phyloP scores from a whole-genome alignment of 805 yeast species.

The Ogataea parapolymorpha region DNA sequence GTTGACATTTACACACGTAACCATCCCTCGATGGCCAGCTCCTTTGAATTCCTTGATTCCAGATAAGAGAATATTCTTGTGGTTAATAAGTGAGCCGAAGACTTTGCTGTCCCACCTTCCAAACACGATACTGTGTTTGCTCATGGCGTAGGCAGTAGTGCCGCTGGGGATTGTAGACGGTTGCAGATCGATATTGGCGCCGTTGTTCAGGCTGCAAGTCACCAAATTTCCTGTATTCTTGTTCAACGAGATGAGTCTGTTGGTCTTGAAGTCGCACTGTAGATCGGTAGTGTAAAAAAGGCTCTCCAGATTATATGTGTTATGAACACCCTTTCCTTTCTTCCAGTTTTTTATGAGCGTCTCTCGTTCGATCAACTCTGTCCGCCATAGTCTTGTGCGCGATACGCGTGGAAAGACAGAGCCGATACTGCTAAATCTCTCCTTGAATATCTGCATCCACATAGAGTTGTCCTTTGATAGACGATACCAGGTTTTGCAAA shows the following conservation, averaged over 20 bases:
- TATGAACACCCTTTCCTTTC: slow-evolving; percentile 29
- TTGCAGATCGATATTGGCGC: slow-evolving; percentile 21
- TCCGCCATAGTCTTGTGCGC: slow-evolving; percentile 43
- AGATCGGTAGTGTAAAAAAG: slow-evolving; percentile 25
- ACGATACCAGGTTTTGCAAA: slow-evolving; percentile 47
- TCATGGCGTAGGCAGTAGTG: slow-evolving; percentile 29
- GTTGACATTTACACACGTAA: slow-evolving; percentile 23
- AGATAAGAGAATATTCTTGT: slow-evolving; percentile 23
- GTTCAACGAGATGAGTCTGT: slow-evolving; percentile 24
- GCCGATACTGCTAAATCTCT: slow-evolving; percentile 35
- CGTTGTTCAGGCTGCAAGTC: slow-evolving; percentile 23
- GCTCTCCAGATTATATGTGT: slow-evolving; percentile 19
- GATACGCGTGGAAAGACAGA: slow-evolving; percentile 41
- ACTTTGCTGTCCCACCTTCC: slow-evolving; percentile 36
- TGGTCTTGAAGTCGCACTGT: slow-evolving; percentile 27
- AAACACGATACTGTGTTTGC: slow-evolving; percentile 26
- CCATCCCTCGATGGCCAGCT: slow-evolving; percentile 20
- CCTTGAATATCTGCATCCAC: slow-evolving; percentile 46
- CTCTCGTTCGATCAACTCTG: slow-evolving; percentile 43
- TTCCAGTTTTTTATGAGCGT: slow-evolving; percentile 37
- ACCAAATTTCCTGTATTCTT: slow-evolving; percentile 26
- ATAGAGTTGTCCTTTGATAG: slow-evolving; percentile 43
- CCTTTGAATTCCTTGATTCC: slow-evolving; percentile 22
- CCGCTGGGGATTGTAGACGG: slow-evolving; percentile 30
- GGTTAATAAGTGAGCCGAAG: slow-evolving; percentile 26